Conservation (phyloP, 2,329 filamentous ascomycete species). For the Metarhizium brunneum region DNA sequence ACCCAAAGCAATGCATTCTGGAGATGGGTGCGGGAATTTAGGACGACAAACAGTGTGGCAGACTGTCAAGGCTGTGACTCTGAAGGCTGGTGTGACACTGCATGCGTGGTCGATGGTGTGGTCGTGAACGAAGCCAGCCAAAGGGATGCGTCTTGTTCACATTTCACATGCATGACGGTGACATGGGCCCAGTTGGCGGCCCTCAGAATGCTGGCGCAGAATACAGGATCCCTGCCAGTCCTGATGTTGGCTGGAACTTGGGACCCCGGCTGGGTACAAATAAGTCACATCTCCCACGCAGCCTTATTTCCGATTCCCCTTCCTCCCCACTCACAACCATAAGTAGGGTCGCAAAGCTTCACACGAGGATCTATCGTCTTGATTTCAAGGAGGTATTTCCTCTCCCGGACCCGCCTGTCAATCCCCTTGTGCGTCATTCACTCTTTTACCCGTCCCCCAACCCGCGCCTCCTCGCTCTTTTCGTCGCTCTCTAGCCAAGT, state of each 20-base stretch:
- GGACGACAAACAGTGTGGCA: too few species aligned
- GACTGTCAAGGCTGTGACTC: too few species aligned
- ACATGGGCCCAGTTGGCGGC: neutral
- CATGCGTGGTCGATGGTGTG: neutral
- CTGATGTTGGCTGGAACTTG: neutral
- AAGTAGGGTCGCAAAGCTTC: slow-evolving; percentile 48
- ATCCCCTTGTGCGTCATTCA: slow-evolving; percentile 30
- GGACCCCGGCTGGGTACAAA: slow-evolving; percentile 1
- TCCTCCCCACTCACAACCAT: slow-evolving; percentile 45
- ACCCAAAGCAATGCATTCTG: too few species aligned
- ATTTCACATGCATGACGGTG: neutral
- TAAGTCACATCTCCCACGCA: slow-evolving; percentile 7
- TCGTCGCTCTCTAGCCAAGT: slow-evolving; percentile 39
- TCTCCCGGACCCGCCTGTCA: slow-evolving; percentile 48
- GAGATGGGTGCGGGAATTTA: too few species aligned
- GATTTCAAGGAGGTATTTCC: slow-evolving; percentile 34
- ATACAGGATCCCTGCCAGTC: slow-evolving; percentile 6
- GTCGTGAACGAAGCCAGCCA: neutral
- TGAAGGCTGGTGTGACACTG: too few species aligned
- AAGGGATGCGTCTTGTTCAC: neutral
- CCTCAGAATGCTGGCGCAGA: slow-evolving; percentile 2
- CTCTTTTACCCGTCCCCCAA: slow-evolving; percentile 19
- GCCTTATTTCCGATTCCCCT: slow-evolving; percentile 21
- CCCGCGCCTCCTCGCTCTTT: slow-evolving; percentile 34
- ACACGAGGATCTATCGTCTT: slow-evolving; percentile 40